Conservation (phyloP, 177 flowering plant genomes). For the Vitis hybrid region DNA sequence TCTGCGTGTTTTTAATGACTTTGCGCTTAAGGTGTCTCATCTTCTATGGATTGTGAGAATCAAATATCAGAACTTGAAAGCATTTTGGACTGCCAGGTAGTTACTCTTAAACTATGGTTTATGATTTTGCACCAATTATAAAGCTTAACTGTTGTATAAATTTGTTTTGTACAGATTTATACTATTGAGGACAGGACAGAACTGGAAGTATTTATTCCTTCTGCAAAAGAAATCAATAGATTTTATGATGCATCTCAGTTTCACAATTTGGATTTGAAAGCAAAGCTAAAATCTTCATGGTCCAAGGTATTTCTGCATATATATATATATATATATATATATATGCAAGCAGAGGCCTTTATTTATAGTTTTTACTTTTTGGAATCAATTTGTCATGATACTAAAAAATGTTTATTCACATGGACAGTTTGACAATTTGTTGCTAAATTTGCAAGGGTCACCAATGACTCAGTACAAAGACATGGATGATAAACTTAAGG, state of each 20-base stretch:
- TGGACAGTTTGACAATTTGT: slow-evolving; percentile 58
- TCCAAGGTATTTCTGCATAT: slow-evolving; percentile 50
- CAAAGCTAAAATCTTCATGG: slow-evolving; percentile 47
- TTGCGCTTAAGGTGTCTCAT: slow-evolving; percentile 53
- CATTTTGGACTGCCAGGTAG: slow-evolving; percentile 77
- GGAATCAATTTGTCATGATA: neutral
- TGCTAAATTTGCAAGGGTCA: slow-evolving; percentile 37
- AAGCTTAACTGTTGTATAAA: neutral
- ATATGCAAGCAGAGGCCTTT: neutral
- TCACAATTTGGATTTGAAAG: slow-evolving; percentile 40
- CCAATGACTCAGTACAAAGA: slow-evolving; percentile 41
- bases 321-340: neutral
- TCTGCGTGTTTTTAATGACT: neutral
- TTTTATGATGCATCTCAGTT: slow-evolving; percentile 43
- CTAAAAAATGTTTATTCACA: slow-evolving; percentile 2
- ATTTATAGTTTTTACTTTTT: neutral
- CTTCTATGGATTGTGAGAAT: slow-evolving; percentile 55
- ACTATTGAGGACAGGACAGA: slow-evolving; percentile 56
- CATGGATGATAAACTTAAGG: slow-evolving; percentile 42
- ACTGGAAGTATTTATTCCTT: slow-evolving; percentile 53
- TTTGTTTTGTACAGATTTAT: slow-evolving; percentile 45
- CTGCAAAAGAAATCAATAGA: slow-evolving; percentile 44
- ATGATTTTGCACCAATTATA: neutral
- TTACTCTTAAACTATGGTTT: neutral
- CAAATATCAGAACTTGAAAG: slow-evolving; percentile 77